phyloP scores from a whole-genome alignment of 23 red algal genomes.

The Gracilariopsis chorda region DNA sequence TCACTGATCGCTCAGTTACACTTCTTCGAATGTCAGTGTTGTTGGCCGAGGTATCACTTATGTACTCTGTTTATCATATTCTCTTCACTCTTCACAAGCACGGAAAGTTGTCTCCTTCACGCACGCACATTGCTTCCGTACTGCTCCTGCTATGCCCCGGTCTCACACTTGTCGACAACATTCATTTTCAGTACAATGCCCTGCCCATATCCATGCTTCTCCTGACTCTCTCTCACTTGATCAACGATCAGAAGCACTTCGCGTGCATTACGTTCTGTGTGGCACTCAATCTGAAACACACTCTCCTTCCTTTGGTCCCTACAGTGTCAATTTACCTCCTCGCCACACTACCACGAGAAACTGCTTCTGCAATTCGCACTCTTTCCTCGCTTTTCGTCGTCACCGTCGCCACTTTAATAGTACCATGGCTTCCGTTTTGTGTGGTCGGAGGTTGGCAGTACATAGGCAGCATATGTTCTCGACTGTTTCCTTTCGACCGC shows the following conservation, averaged over 20 bases:
- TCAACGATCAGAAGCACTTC: not conserved
- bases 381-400: not conserved
- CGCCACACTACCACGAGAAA: not conserved
- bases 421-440: constrained; percentile 22
- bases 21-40: constrained; percentile 64
- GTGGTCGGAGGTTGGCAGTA: not conserved
- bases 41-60: constrained; percentile 11
- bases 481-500: constrained; percentile 85
- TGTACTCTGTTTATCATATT: constrained; percentile 16
- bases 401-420: not conserved
- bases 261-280: constrained; percentile 18
- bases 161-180: constrained; percentile 86
- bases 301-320: constrained; percentile 62
- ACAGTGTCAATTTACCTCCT: constrained; percentile 41
- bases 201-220: constrained; percentile 59
- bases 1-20: not conserved
- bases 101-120: not conserved
- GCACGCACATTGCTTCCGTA: not conserved
- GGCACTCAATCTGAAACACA: constrained; percentile 80
- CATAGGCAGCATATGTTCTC: not conserved
- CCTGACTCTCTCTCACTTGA: constrained; percentile 51
- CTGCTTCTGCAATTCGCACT: not conserved
- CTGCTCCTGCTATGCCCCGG: constrained; percentile 27
- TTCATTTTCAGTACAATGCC: constrained; percentile 98
- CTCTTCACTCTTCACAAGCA: not conserved